phyloP scores from a whole-genome alignment of 83 land plant species.

The Isoetes engelmannii region DNA sequence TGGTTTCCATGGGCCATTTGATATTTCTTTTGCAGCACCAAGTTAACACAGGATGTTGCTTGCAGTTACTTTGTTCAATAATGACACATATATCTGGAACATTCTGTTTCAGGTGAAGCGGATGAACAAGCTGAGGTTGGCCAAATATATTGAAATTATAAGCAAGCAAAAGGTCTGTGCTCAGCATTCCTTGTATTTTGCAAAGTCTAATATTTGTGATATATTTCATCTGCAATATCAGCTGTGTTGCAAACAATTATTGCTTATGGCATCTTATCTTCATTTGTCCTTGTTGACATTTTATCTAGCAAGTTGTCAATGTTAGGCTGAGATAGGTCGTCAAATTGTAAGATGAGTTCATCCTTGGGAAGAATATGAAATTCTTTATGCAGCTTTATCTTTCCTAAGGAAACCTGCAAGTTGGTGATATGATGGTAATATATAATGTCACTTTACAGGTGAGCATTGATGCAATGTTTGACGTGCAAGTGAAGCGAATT shows the following conservation, averaged over 20 bases:
- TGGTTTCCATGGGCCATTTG: too few species aligned
- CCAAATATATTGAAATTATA: constrained; percentile 54
- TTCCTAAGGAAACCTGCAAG: too few species aligned
- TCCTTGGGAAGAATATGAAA: too few species aligned
- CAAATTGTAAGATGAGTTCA: too few species aligned
- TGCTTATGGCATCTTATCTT: constrained; percentile 4
- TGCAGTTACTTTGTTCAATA: too few species aligned
- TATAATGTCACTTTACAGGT: constrained; percentile 34
- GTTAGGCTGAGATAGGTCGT: too few species aligned
- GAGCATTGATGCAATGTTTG: constrained; percentile 71
- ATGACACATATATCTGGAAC: too few species aligned
- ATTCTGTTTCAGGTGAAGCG: constrained; percentile 35
- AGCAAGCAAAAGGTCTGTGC: constrained; percentile 53
- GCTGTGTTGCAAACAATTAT: neutral
- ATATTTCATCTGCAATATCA: neutral
- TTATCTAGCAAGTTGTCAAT: too few species aligned
- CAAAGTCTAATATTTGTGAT: neutral
- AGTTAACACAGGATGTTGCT: too few species aligned
- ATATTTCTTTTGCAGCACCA: too few species aligned
- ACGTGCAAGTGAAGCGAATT: constrained; percentile 67
- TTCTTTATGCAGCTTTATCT: too few species aligned
- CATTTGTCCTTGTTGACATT: neutral
- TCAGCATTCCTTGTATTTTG: neutral
- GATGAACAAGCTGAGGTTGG: constrained; percentile 62
- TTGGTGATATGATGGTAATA: too few species aligned